Evolutionary conservation across 2,329 filamentous ascomycete species (phyloP).

Genomic region (Aureobasidium sp.): DNA sequence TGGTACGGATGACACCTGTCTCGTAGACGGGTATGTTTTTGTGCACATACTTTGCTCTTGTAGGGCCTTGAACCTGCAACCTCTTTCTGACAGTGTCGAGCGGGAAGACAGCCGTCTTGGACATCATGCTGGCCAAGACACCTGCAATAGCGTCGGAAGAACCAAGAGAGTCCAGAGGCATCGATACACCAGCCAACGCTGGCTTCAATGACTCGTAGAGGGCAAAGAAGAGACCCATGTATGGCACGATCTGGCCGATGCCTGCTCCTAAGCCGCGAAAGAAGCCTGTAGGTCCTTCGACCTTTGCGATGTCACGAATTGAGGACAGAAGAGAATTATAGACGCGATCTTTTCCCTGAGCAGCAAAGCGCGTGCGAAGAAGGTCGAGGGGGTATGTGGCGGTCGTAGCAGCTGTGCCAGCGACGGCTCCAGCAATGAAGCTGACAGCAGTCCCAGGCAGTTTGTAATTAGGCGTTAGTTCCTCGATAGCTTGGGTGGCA

Average conservation of each 20-base stretch:
- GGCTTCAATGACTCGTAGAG: constrained; percentile 67
- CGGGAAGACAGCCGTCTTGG: constrained; percentile 91
- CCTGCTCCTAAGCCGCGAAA: constrained; percentile 80
- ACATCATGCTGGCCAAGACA: constrained; percentile 64
- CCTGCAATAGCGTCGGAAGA: constrained; percentile 79
- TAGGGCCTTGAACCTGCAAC: constrained; percentile 91
- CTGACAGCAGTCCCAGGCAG: constrained; percentile 63
- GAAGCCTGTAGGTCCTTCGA: constrained; percentile 73
- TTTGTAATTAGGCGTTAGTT: constrained; percentile 33
- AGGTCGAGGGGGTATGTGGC: constrained; percentile 89
- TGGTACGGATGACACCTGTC: constrained; percentile 55
- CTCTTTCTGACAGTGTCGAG: constrained; percentile 88
- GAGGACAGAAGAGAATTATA: constrained; percentile 65
- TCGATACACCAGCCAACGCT: constrained; percentile 36
- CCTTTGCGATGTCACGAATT: constrained; percentile 59
- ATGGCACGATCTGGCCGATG: constrained; percentile 80
- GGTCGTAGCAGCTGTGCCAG: constrained; percentile 73
- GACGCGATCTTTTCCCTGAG: constrained; percentile 73
- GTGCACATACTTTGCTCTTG: constrained; percentile 67
- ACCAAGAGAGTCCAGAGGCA: constrained; percentile 51
- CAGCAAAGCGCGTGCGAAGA: constrained; percentile 86
- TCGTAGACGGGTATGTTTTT: constrained; percentile 80
- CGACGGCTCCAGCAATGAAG: constrained; percentile 74
- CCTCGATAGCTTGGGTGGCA: constrained; percentile 57
- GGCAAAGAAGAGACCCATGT: constrained; percentile 95